Conservation (phyloP, 2,329 filamentous ascomycete genomes). For the Cercospora berteroae region DNA sequence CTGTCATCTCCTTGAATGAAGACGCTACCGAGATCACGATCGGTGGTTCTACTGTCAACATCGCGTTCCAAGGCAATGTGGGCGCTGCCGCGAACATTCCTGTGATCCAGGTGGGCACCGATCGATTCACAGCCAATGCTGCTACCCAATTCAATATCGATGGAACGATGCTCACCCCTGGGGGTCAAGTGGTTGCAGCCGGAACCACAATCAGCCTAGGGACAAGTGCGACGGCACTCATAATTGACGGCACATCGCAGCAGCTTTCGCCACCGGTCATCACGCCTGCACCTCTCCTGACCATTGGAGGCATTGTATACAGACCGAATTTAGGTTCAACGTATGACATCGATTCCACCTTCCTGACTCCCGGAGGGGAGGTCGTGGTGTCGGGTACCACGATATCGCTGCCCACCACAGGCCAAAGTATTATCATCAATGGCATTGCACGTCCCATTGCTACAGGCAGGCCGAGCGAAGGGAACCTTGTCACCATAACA, state of each 20-base stretch:
- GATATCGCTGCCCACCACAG: slow-evolving; percentile 42
- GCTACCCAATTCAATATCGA: slow-evolving; percentile 47
- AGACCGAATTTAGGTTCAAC: slow-evolving; percentile 36
- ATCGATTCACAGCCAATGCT: slow-evolving; percentile 45
- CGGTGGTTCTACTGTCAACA: slow-evolving; percentile 33
- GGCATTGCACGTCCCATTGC: slow-evolving; percentile 25
- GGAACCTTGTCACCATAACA: slow-evolving; percentile 28
- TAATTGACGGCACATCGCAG: slow-evolving; percentile 42
- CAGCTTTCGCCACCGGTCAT: slow-evolving; percentile 34
- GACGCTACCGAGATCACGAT: slow-evolving; percentile 41
- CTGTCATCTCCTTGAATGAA: slow-evolving; percentile 33
- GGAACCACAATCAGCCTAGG: slow-evolving; percentile 44
- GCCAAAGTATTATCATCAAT: slow-evolving; percentile 42
- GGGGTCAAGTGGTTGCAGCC: slow-evolving; percentile 41
- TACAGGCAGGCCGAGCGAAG: slow-evolving; percentile 5
- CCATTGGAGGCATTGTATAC: slow-evolving; percentile 34
- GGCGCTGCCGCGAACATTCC: slow-evolving; percentile 30
- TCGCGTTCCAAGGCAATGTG: slow-evolving; percentile 15
- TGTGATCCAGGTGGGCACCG: slow-evolving; percentile 43
- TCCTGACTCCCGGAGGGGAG: slow-evolving; percentile 37
- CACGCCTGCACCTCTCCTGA: slow-evolving; percentile 35
- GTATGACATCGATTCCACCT: slow-evolving; percentile 26
- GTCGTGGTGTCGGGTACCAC: slow-evolving; percentile 41
- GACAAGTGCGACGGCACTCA: slow-evolving; percentile 40
- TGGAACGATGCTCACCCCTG: slow-evolving; percentile 38